A percentile compares a stretch with the other conserved stretches of the same genome.
Evolutionary conservation across 306 rosid species (phyloP).

Genomic region (Vicia villosa): DNA sequence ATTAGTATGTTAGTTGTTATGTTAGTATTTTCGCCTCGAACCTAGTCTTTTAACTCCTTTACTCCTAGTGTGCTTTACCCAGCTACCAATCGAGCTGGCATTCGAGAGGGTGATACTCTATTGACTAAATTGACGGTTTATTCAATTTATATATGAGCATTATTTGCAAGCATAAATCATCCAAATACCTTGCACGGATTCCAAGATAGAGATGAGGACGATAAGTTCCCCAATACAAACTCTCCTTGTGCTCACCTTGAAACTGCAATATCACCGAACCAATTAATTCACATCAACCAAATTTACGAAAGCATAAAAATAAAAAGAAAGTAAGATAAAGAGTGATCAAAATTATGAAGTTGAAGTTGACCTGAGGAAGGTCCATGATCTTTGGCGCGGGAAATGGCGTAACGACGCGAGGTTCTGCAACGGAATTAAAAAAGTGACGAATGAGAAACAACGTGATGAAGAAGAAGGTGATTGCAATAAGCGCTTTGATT

Average conservation of each 20-base stretch:
- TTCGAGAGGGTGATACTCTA: background rate
- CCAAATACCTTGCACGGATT: constrained; percentile 72
- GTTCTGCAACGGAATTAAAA: constrained; percentile 23
- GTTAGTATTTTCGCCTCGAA: too few relatives aligned
- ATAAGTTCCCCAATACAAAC: constrained; percentile 97
- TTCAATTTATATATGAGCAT: background rate
- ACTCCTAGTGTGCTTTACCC: too few relatives aligned
- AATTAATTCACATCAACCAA: constrained; percentile 10
- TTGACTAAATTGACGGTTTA: background rate
- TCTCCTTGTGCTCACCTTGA: constrained; percentile 92
- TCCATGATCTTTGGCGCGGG: constrained; percentile 87
- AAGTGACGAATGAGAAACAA: constrained; percentile 49
- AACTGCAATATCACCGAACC: constrained; percentile 54
- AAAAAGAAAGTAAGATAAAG: background rate
- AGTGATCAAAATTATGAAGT: background rate
- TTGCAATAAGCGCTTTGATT: constrained; percentile 50
- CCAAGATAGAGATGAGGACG: constrained; percentile 93
- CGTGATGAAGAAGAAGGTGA: constrained; percentile 49
- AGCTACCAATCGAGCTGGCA: too few relatives aligned
- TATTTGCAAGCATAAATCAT: constrained; percentile 10
- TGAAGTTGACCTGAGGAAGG: constrained; percentile 78
- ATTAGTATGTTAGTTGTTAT: too few relatives aligned
- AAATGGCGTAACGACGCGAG: constrained; percentile 72
- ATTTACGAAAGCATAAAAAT: background rate
- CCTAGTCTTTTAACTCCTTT: too few relatives aligned